These are phyloP conservation scores for Cotoneaster glaucophyllus DNA, from an alignment of 306 rosid species.

Conservation along the genomic window DNA sequence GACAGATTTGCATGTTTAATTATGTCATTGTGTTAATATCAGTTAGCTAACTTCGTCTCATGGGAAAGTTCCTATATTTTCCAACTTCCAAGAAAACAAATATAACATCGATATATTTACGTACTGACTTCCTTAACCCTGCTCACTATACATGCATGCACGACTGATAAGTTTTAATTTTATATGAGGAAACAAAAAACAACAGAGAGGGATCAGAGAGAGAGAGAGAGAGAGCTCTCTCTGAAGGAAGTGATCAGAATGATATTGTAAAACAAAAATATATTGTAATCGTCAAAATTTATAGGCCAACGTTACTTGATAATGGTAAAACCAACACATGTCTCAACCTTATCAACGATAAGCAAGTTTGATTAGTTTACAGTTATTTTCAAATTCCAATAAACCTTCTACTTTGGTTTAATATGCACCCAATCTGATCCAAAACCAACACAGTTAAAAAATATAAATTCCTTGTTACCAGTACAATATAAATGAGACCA, in stretches of 20 bases:
- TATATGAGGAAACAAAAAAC: too few relatives aligned
- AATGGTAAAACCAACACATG: too few relatives aligned
- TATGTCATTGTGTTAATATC: not conserved
- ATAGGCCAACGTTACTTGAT: too few relatives aligned
- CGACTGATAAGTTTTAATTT: not conserved
- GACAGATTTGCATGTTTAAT: not conserved
- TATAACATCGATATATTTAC: not conserved
- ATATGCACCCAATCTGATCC: not conserved
- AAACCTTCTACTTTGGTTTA: not conserved
- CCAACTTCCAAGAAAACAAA: not conserved
- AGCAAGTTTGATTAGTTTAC: not conserved
- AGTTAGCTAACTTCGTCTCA: not conserved
- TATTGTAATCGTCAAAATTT: too few relatives aligned
- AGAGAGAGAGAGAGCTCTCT: too few relatives aligned
- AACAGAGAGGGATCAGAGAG: too few relatives aligned
- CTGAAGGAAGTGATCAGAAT: too few relatives aligned
- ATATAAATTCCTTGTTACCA: not conserved
- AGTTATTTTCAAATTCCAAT: not conserved
- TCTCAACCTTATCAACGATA: not conserved
- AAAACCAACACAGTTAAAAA: not conserved
- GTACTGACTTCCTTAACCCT: not conserved
- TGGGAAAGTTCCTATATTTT: not conserved
- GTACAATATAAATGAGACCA: not conserved
- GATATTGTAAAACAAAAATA: too few relatives aligned
- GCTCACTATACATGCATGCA: not conserved